Conservation (phyloP, 371 early-diverging fungal species). For the Umbelopsis sp. region DNA sequence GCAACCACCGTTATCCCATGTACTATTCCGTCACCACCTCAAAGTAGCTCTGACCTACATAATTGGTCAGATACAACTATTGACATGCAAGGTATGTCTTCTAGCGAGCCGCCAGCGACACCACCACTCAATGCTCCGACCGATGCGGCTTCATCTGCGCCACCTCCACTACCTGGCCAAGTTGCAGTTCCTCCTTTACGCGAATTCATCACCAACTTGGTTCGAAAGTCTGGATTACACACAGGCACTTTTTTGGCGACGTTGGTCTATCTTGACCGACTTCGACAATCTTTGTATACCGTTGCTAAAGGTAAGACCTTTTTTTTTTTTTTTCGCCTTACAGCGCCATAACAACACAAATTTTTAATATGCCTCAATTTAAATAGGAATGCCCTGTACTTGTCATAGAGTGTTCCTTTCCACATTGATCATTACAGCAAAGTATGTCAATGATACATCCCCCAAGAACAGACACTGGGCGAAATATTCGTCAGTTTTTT, state of each 20-base stretch:
- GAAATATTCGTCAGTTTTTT: constrained; percentile 64
- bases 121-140: not conserved
- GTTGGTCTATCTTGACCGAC: constrained; percentile 60
- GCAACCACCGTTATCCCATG: constrained; percentile 9
- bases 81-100: not conserved
- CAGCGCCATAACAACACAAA: not conserved
- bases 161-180: constrained; percentile 17
- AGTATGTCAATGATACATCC: constrained; percentile 74
- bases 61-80: not conserved
- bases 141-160: not conserved
- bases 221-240: constrained; percentile 55
- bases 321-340: not conserved
- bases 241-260: constrained; percentile 66
- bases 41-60: not conserved
- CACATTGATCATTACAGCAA: constrained; percentile 70
- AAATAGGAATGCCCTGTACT: constrained; percentile 74
- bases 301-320: constrained; percentile 48
- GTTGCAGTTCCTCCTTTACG: constrained; percentile 44
- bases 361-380: not conserved
- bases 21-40: constrained; percentile 1
- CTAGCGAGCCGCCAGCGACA: not conserved
- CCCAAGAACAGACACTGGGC: constrained; percentile 83
- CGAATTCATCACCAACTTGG: constrained; percentile 58
- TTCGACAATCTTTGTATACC: constrained; percentile 53
- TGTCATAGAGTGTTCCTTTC: constrained; percentile 81